These are phyloP conservation scores for Hortiboletus campestris DNA, from an alignment of 768 basidiomycete species.

Conservation along the genomic window DNA sequence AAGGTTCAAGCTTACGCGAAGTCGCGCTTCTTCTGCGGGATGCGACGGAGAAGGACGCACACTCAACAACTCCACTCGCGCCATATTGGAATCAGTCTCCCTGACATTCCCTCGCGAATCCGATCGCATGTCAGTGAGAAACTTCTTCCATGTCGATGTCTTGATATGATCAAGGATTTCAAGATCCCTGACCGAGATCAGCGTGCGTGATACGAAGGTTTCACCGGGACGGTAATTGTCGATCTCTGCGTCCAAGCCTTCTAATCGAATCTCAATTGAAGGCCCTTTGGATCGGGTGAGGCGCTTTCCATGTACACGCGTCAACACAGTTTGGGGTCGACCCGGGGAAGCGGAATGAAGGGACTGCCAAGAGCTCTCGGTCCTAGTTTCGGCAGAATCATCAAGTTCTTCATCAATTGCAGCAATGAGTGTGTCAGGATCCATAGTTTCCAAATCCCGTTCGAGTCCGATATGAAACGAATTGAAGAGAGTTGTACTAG, in stretches of 20 bases:
- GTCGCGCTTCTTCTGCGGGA: constrained; percentile 70
- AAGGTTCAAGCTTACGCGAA: constrained; percentile 45
- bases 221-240: constrained; percentile 60
- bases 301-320: constrained; percentile 53
- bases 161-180: constrained; percentile 98
- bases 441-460: constrained; percentile 68
- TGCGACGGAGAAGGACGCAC: constrained; percentile 71
- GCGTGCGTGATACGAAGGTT: constrained; percentile 59
- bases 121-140: constrained; percentile 80
- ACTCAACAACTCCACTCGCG: constrained; percentile 74
- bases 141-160: constrained; percentile 98
- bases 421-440: constrained; percentile 75
- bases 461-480: constrained; percentile 93
- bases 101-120: constrained; percentile 86
- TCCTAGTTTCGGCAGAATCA: constrained; percentile 69
- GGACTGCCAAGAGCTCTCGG: constrained; percentile 90
- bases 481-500: constrained; percentile 83
- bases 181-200: constrained; percentile 66
- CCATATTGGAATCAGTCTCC: constrained; percentile 92
- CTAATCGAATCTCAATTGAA: constrained; percentile 81
- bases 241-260: constrained; percentile 60
- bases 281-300: constrained; percentile 73
- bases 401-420: constrained; percentile 91
- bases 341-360: constrained; percentile 54
- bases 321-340: constrained; percentile 31